Evolutionary conservation across 1,284 basidiomycete genomes (phyloP).

Genomic region (Porogramme epimiltina): DNA sequence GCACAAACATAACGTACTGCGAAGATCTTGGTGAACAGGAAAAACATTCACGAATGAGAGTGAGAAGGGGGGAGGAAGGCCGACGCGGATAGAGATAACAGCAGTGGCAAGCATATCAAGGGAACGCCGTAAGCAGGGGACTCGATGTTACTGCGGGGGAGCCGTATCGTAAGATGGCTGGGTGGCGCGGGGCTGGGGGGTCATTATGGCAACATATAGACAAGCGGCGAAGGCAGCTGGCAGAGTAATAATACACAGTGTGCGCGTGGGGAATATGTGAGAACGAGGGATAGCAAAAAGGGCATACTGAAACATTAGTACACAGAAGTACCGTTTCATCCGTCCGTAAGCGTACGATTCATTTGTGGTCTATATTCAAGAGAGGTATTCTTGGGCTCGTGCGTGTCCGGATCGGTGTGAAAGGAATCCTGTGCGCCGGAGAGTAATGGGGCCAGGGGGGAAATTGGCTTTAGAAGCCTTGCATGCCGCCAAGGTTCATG

Average conservation of each 20-base stretch:
- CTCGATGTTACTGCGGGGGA: conserved; percentile 3
- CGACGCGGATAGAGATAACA: conserved; percentile 3
- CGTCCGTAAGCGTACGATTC: conserved; percentile 16
- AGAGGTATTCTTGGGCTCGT: conserved; percentile 4
- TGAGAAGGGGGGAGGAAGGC: conserved; percentile 15
- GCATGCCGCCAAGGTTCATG: conserved; percentile 52
- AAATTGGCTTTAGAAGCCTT: conserved; percentile 28
- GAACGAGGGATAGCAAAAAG: neutral
- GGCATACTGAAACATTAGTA: conserved; percentile 24
- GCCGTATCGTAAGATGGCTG: conserved; percentile 9
- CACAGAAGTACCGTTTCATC: conserved; percentile 21
- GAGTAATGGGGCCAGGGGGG: neutral
- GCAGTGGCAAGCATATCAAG: conserved; percentile 6
- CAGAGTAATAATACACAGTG: conserved; percentile 25
- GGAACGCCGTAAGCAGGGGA: neutral
- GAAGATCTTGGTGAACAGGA: conserved; percentile 4
- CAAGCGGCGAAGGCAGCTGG: conserved; percentile 15
- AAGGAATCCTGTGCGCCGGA: neutral
- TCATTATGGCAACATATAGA: conserved; percentile 18
- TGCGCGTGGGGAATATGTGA: neutral
- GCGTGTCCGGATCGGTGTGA: conserved; percentile 12
- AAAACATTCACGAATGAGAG: conserved; percentile 26
- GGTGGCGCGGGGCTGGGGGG: conserved; percentile 4
- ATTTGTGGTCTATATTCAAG: conserved; percentile 24
- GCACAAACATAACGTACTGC: conserved; percentile 15